Base-by-base conservation (phyloP, 208 protist genomes). In the Leishmania tarentolae region DNA sequence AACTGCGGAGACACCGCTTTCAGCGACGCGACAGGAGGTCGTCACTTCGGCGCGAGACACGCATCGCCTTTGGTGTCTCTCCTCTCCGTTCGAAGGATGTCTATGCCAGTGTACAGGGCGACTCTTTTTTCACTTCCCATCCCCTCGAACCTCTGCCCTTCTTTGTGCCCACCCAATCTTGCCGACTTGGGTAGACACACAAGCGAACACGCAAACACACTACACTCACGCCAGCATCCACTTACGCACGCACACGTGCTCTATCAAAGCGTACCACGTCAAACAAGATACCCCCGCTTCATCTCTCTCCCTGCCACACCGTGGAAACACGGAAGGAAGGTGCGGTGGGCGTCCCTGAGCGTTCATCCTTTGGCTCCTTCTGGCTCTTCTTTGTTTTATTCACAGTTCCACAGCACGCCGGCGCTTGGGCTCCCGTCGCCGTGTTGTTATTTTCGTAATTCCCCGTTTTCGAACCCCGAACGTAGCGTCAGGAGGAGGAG, bases 231-330 rank as follows among this genome's bases (percentile, higher is more conserved):
- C 28, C 57, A 82, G 86, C 37, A 56, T 35, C 37, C 7, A 53
- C 72, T 37, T 61, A 70, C 19, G 63, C 59, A 52, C 59, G 28
- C 31, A 70, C 31, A 76, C 74, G 79, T 35, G 17, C 61, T 47
- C 57, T 31, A 28, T 31, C 19, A 46, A 53, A 66, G 71, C 61
- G 66, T 78, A 84, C 79, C 76, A 68, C 28, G 81, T 52, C 28
- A 79, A 3, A 35, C 11, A 24, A 9, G 3, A 76, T n/a, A n/a
- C n/a, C 40, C 75, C 73, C n/a, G 56, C 52, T 68, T 63, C 13
- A 76, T 40, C 19, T 76, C 59, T 63, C 7, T 37, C 28, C 24
- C 47, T 83, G 46, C 28, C 37, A 11, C 28, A 71, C 13, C 1
- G 40, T 71, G 40, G n/a, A 44, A 78, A 52, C 40, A 65, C 24